Base-by-base conservation (phyloP, 441 rosid species). In the Syzygium syzygioides region DNA sequence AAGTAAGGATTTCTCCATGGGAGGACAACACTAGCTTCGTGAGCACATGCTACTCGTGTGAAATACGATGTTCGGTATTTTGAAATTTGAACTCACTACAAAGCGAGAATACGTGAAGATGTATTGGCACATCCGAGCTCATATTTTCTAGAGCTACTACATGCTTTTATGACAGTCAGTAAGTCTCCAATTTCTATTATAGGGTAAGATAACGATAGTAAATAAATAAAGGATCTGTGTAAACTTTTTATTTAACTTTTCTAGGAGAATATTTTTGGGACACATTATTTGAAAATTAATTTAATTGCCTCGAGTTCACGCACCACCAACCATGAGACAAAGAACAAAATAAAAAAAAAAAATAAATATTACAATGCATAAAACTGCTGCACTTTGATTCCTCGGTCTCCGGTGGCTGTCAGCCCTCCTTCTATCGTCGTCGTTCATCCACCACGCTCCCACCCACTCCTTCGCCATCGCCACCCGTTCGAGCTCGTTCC, bases 401-500 rank as follows among this genome's bases (percentile, higher is more conserved):
- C 50, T 19, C 48, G 14, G 79, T 37, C n/a, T 12, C 28, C 83
- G 83, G 83, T 76, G n/a, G 83, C 83, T 3, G 0, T 45, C 83
- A 37, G 26, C n/a, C 9, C 41, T 14, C 68, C 48, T 7, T 60
- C 32, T 3, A 12, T 13, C 5, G n/a, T 14, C 68, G 32, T 60
- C 68, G 68, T 28, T 60, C 68, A 13, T 28, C 32, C 32, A 14
- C 68, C 86, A 32, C 28, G 93, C 48, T 86, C 80, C 86, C 91
- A 89, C 64, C 41, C 79, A 55, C 88, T 85, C 86, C 88, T 90
- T 59, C 88, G 55, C 88, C 90, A 25, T 85, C 91, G 28, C 86
- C 91, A 50, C 85, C 76, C 83, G 85, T 19, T 71, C 88, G 15
- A 79, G 64, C 86, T 66, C 87, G 28, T 52, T 28, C 59, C 57